These are phyloP conservation scores for Naganishia kalamii DNA, from an alignment of 768 basidiomycete species.

Conservation along the genomic window DNA sequence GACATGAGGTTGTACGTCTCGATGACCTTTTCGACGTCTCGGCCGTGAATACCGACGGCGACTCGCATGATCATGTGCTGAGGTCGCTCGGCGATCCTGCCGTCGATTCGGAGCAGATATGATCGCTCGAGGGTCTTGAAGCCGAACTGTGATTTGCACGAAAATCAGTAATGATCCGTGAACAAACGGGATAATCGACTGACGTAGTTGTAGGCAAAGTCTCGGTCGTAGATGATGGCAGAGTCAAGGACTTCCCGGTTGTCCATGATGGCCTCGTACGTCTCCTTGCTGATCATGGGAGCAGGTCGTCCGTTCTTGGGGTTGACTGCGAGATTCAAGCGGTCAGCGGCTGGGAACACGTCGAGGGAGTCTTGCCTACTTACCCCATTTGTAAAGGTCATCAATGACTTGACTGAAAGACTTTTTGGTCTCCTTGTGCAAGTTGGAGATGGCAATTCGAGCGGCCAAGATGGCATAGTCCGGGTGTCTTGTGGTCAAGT, in stretches of 20 bases:
- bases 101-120: constrained; percentile 88
- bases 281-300: constrained; percentile 85
- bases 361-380: constrained; percentile 28
- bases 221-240: constrained; percentile 94
- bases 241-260: constrained; percentile 80
- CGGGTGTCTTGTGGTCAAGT: constrained; percentile 91
- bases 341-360: background rate
- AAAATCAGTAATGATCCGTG: background rate
- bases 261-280: constrained; percentile 70
- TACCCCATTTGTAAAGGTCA: constrained; percentile 83
- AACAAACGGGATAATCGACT: constrained; percentile 38
- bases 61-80: constrained; percentile 99
- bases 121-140: constrained; percentile 99
- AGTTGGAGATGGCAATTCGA: constrained; percentile 94
- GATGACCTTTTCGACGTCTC: constrained; percentile 76
- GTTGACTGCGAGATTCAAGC: constrained; percentile 57
- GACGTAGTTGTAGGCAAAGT: constrained; percentile 93
- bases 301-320: constrained; percentile 84
- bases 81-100: constrained; percentile 90
- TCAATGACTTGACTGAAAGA: constrained; percentile 85
- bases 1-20: constrained; percentile 92
- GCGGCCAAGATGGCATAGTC: constrained; percentile 98
- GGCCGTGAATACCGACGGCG: constrained; percentile 90
- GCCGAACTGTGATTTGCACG: constrained; percentile 62
- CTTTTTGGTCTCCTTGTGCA: constrained; percentile 99